Percentiles rank a stretch among this genome's conserved stretches.
These are phyloP conservation scores for Aegilops umbellulata DNA, from an alignment of 176 grass and related monocot genomes.

Conservation along the genomic window DNA sequence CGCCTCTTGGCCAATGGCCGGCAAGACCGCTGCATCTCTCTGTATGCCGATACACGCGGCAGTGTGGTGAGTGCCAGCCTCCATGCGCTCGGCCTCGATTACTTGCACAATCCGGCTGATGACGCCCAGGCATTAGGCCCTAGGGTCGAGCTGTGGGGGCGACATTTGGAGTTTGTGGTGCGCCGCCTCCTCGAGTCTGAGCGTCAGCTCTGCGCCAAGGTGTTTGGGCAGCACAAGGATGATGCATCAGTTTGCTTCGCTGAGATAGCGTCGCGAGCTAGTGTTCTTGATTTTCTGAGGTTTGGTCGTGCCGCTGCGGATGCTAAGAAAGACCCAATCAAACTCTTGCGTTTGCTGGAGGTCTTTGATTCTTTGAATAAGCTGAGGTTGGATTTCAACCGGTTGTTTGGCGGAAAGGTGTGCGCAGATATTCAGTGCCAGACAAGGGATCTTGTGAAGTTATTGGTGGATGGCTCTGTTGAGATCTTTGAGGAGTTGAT, in stretches of 20 bases:
- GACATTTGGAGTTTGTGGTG: slow-evolving; percentile 61
- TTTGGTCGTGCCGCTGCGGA: slow-evolving; percentile 55
- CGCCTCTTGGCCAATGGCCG: slow-evolving; percentile 46
- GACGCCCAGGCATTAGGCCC: slow-evolving; percentile 49
- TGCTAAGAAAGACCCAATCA: slow-evolving; percentile 90
- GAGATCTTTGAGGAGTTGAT: slow-evolving; percentile 81
- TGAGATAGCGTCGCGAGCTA: slow-evolving; percentile 43
- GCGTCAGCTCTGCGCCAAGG: slow-evolving; percentile 53
- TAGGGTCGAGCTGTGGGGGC: slow-evolving; percentile 47
- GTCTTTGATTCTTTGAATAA: slow-evolving; percentile 76
- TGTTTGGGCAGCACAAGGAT: slow-evolving; percentile 50
- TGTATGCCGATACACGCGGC: slow-evolving; percentile 44
- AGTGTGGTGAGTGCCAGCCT: slow-evolving; percentile 54
- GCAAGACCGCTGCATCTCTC: slow-evolving; percentile 28
- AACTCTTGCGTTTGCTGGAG: slow-evolving; percentile 66
- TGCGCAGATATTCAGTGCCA: slow-evolving; percentile 67
- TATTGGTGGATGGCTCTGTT: slow-evolving; percentile 58
- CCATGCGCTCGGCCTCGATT: slow-evolving; percentile 49
- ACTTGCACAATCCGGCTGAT: slow-evolving; percentile 31
- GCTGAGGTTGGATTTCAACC: slow-evolving; percentile 70
- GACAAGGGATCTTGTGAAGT: slow-evolving; percentile 77
- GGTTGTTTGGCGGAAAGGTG: slow-evolving; percentile 65
- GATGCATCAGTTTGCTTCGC: slow-evolving; percentile 46
- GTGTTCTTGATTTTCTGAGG: slow-evolving; percentile 62
- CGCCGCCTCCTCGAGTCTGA: slow-evolving; percentile 62